Evolutionary conservation across 768 basidiomycete species (phyloP).

Genomic region (Cystobasidium onofrii): DNA sequence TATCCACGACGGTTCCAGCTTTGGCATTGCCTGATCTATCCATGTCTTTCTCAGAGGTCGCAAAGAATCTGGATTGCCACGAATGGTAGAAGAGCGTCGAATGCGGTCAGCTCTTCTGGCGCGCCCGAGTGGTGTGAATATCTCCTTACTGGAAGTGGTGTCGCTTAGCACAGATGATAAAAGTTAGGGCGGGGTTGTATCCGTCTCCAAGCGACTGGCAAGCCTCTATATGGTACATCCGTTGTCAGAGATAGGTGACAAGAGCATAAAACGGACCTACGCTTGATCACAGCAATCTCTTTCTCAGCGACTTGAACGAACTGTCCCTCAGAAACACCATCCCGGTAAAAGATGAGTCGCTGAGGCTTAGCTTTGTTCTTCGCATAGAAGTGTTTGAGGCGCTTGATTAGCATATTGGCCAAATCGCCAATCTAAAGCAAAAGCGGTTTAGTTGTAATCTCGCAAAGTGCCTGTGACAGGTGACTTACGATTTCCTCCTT

Average conservation of each 20-base stretch:
- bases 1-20: slow-evolving; percentile 32
- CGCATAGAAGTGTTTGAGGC: slow-evolving; percentile 21
- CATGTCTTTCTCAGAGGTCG: background rate
- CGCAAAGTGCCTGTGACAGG: no score
- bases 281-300: slow-evolving; percentile 31
- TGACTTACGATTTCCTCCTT: slow-evolving; percentile 30
- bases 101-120: background rate
- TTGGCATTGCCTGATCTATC: slow-evolving; percentile 27
- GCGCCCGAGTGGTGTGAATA: no score
- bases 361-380: slow-evolving; percentile 12
- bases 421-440: background rate
- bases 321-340: slow-evolving; percentile 32
- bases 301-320: slow-evolving; percentile 21
- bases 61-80: slow-evolving; percentile 7
- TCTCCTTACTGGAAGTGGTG: background rate
- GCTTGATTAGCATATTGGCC: background rate
- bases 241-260: background rate
- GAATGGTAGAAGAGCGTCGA: background rate
- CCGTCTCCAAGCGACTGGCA: background rate
- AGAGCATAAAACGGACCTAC: background rate
- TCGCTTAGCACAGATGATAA: background rate
- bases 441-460: no score
- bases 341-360: slow-evolving; percentile 32
- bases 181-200: slow-evolving; percentile 12
- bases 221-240: background rate